Evolutionary conservation across 1,139 yeast species (phyloP), one percentile per base, ranked within the genome.

Genomic region (Hyphopichia khmerensis): DNA sequence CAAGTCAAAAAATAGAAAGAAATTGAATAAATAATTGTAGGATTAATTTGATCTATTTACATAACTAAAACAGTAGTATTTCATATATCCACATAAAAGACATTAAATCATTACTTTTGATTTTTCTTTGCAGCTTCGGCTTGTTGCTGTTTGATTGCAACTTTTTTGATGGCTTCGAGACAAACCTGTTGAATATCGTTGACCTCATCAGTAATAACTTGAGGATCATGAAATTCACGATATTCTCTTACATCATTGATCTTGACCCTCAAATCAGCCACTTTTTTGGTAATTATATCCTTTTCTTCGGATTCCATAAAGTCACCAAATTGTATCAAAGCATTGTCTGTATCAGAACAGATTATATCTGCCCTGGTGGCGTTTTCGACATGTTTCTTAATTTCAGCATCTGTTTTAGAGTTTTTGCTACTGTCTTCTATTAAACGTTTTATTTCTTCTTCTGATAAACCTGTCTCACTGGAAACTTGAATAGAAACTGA

Each of bases 381-480:
- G 56, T 75, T 74, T 42, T 75, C 78, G 36, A 69, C 64, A 43
- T 65, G 67, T 43, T 64, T 67, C 40, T 69, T 63, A 44, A 62
- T 57, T 39, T 67, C 69, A 35, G 67, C 71, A 54, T 80, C 85
- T 23, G 60, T 57, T 45, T 69, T 63, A 14, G 72, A 65, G 43
- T 67, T 65, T 23, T 56, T 61, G 29, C 64, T 60, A 53, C 82
- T 75, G 42, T 82, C 87, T 36, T 72, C 71, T 11, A 86, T 73
- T 56, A 84, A 66, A 37, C 64, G 62, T 32, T 78, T 69, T 30
- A 86, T 76, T 50, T 86, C 91, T 35, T 75, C 76, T 51, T 82
- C 84, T 1, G 86, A 72, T 47, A 86, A 64, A 1, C 88, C 89
- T 2, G 86, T 76, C 47, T 82, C 82, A 2, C 84, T 87, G 19